Base-by-base conservation (phyloP, 2,329 filamentous ascomycete species). In the Amylocarpus encephaloides region DNA sequence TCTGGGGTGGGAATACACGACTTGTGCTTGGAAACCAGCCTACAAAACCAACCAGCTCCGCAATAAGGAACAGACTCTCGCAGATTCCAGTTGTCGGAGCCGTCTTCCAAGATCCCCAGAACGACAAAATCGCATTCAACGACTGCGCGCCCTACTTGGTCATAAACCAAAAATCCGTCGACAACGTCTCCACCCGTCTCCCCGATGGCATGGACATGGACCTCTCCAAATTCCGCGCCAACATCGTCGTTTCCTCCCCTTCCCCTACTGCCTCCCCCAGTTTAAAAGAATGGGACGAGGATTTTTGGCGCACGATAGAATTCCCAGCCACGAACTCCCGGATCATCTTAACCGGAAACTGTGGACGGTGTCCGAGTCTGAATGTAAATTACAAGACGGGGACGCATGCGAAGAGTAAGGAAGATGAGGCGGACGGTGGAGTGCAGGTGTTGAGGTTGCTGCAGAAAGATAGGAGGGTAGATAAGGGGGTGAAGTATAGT, bases 101-200 rank as follows among this genome's bases (percentile, higher is more conserved):
- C 19, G 40, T 57, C 16, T 4, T 64, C 2, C 38, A 32, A 35
- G 16, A 48, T 32, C 53, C 51, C 5, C 33, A 60, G 7, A 67
- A 74, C 11, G 70, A 74, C 33, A 77, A 72, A 62, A 74, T 92
- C 39, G 80, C 78, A 2, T 93, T 92, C 67, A 79, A 82, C 35
- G 88, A 93, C 67, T 79, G 79, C 55, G 86, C 87, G 1, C 85
- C 88, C 0, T 86, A 86, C 64, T 76, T 95, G 12, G 67, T 95
- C 19, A 76, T 84, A 5, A 87, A 83, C 0, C 75, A 82, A 53
- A 76, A 80, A 2, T 93, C 86, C 1, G 75, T 91, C n/a, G 68
- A 73, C 16, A 75, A 87, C 58, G 78, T 94, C 42, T 80, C 78
- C 32, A 64, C 65, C 5, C 74, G 82, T 3, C 67, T 88, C 5